Evolutionary conservation across 176 grass and related monocot species (phyloP), one percentile per base, ranked within the genome.

Genomic region (Bothriochloa decipiens): DNA sequence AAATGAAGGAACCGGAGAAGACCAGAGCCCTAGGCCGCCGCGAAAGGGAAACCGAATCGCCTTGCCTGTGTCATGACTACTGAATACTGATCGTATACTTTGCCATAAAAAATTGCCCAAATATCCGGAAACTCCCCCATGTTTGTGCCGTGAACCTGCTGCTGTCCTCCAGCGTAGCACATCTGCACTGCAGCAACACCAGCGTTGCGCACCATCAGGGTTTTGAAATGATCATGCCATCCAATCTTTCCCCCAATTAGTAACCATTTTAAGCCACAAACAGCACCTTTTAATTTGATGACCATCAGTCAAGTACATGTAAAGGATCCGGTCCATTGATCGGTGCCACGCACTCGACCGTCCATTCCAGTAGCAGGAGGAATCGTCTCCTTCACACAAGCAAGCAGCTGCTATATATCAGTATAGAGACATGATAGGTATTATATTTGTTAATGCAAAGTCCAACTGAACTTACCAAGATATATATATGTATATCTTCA

Each of bases 201-300:
- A 57, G 1, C 52, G 18, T 57, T 22, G 29, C 29, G 7, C 49
- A 52, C 49, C 15, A 52, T 18, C 15, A 52, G 1, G 4, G 17
- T 52, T 17, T 15, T 17, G 5, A 52, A 52, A 6, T 18, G 5
- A 15, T 47, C 46, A 18, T 52, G 49, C 18, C 49, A 52, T 9
- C 46, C 79, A 50, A 14, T 40, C 6, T 18, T 29, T 20, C 23
- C 36, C 36, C 36, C 4, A 25, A 76, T 65, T 7, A 86, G 40
- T 3, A 7, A 28, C 15, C 15, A 9, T 71, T 41, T 74, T 86
- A 86, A 29, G 57, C 32, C 55, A 65, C 32, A 80, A 73, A 80
- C n/a, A 65, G 41, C 18, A 55, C 17, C 4, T 41, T 42, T 46
- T 60, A 14, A 61, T 15, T 3, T 60, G 33, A 37, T 11, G 52